These are phyloP conservation scores for Botryosphaeria dothidea DNA, from an alignment of 2,329 filamentous ascomycete genomes.

Conservation along the genomic window DNA sequence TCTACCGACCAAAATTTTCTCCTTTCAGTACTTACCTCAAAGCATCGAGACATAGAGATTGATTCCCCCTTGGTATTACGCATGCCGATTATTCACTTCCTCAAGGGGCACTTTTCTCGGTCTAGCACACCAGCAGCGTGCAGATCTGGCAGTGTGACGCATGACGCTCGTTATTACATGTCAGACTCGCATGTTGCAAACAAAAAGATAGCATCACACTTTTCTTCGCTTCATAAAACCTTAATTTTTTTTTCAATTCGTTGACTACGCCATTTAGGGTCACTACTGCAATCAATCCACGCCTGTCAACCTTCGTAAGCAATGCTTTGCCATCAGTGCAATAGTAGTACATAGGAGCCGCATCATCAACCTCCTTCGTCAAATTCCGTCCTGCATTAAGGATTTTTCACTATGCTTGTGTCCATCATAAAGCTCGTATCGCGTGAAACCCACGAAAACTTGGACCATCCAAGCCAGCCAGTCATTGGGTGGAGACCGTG, in stretches of 20 bases:
- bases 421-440: slow-evolving; percentile 13
- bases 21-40: no score
- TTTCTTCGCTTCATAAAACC: no score
- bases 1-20: no score
- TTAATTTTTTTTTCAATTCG: not conserved
- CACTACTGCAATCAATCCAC: not conserved
- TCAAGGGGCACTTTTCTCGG: no score
- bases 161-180: no score
- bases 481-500: not conserved
- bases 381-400: not conserved
- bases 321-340: not conserved
- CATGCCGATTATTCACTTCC: no score
- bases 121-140: no score
- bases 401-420: not conserved
- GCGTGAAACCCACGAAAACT: not conserved
- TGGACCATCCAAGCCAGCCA: not conserved
- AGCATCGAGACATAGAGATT: no score
- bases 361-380: not conserved
- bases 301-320: not conserved
- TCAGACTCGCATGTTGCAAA: no score
- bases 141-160: no score
- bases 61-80: no score
- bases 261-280: not conserved
- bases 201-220: no score
- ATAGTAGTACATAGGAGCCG: slow-evolving; percentile 14